Evolutionary conservation across 2,329 filamentous ascomycete species (phyloP), one percentile per base, ranked within the genome.

Genomic region (Botryotinia calthae): DNA sequence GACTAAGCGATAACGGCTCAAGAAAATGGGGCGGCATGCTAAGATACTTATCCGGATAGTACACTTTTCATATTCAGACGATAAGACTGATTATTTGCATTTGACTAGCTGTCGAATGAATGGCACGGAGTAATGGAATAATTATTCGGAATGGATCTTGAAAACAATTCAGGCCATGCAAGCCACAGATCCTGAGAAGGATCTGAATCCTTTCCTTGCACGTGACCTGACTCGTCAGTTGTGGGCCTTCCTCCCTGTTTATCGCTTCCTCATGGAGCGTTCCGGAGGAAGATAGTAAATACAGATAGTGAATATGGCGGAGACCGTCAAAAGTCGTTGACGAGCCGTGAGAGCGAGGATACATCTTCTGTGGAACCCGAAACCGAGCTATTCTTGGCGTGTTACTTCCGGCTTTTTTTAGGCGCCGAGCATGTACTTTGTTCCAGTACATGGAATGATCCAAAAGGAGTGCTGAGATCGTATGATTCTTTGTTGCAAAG

Each of bases 191-290:
- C 31, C 51, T 40, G 31, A 40, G 64, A 40, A 66, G 64, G 64
- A 66, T 66, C 37, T 20, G 16, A 42, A 67, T 51, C 46, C 64
- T 34, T 66, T 28, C 34, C 37, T 28, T 37, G 1, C 64, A 54
- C 46, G 46, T 67, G 46, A 28, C 28, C 34, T 7, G 4, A 40
- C 34, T 28, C 46, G 16, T 25, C 46, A 67, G 25, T 28, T 54
- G 46, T 54, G 34, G 25, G 25, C 25, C 25, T 20, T 40, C 6
- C 16, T n/a, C 31, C 46, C 31, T 40, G 46, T n/a, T 54, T n/a
- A 54, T 54, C 16, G 46, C 51, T 67, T 67, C 46, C 34, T 67
- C 9, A 67, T 67, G 64, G 64, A 67, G 64, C 51, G 37, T 66
- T 16, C 40, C 46, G 64, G 64, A 64, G 61, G 20, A n/a, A 44